Evolutionary conservation across 2,329 filamentous ascomycete genomes (phyloP).

Genomic region (Fusarium hainanense): DNA sequence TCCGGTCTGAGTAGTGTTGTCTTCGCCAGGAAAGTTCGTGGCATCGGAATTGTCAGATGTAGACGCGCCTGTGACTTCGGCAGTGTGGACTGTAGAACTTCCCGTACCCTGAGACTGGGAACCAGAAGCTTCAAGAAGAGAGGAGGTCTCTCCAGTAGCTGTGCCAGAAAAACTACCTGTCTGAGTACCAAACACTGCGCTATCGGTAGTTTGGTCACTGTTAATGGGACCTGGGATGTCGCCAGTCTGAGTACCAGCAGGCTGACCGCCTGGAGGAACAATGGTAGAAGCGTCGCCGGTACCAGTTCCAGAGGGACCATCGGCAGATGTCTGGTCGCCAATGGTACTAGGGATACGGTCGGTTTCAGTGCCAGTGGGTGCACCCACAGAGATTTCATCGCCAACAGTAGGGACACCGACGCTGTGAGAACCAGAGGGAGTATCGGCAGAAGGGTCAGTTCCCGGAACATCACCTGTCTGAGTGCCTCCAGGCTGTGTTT

Average conservation of each 20-base stretch:
- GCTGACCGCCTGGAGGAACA: no score
- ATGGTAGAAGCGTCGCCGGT: no score
- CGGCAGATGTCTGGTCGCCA: no score
- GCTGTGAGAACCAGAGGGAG: background rate
- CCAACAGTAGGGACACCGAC: background rate
- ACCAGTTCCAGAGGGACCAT: no score
- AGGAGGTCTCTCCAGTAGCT: background rate
- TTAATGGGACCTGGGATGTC: no score
- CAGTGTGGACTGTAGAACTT: background rate
- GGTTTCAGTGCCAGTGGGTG: background rate
- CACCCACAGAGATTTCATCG: background rate
- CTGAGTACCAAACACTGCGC: no score
- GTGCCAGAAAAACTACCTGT: no score
- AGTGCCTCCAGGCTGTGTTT: background rate
- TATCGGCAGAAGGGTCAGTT: background rate
- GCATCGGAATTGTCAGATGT: background rate
- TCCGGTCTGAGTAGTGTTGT: background rate
- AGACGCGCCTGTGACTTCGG: background rate
- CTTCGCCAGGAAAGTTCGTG: background rate
- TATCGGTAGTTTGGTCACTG: no score
- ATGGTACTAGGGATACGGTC: background rate
- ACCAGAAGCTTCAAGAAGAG: background rate
- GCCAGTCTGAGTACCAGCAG: no score
- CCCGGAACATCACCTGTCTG: background rate
- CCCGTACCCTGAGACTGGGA: background rate